Evolutionary conservation across 23 red algal genomes (phyloP), one percentile per base, ranked within the genome.

Genomic region (Chondrus crispus): DNA sequence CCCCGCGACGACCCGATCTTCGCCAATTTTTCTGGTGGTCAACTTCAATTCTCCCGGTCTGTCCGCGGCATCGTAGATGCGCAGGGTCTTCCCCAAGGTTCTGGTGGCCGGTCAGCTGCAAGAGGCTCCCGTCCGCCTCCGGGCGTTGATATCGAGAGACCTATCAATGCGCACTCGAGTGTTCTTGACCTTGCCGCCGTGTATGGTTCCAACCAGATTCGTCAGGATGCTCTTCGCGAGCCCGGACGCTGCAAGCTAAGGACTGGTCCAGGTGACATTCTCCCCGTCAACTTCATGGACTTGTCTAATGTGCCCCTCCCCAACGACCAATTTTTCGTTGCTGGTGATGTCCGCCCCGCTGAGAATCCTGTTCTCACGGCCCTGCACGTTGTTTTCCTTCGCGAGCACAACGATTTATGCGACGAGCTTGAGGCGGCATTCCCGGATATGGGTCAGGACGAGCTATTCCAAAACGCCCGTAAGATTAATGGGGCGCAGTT

Each of bases 1-100:
- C 89, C 89, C 2, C 62, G 51, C 38, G 58, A 93, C 47, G 89
- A 93, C 16, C 78, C 89, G 20, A 78, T 93, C 18, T 93, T 93
- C 48, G 33, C 64, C 20, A 85, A 85, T 46, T 89, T 89, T 73
- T 78, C 85, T 28, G 77, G 79, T 14, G 77, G 66, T n/a, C 10
- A 41, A 5, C 52, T 93, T 2, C 10, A 85, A 47, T 93, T 93
- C 37, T 41, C 45, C 18, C 89, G 89, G 11, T 80, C 55, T 26
- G 30, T 39, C 19, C 89, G 89, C 38, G 85, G 68, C 38, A 63
- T 48, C 37, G 74, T 80, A 30, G 74, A 80, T 80, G n/a, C n/a
- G n/a, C n/a, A n/a, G n/a, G 41, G 80, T 84, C 33, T 39, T 46
- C 58, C 20, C 64, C 18, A 41, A 46, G 26, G 47, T 41, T 3